Percentiles rank a stretch among this genome's conserved stretches.
These are phyloP conservation scores for Nemania serpens DNA, from an alignment of 2,329 filamentous ascomycete genomes.

Conservation along the genomic window DNA sequence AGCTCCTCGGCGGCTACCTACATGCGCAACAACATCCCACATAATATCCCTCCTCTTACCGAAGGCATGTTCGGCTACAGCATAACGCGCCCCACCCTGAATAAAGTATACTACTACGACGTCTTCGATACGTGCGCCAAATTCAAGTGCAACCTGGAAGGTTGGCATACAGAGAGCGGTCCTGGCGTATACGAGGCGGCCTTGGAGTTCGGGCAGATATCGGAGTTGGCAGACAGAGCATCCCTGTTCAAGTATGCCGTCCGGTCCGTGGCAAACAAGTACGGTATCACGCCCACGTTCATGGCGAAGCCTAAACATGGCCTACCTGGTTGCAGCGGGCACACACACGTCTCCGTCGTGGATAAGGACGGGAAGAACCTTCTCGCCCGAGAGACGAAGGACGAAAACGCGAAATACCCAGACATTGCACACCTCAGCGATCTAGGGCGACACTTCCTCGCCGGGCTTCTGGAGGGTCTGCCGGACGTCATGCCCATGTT, in stretches of 20 bases:
- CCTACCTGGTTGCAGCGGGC: constrained; percentile 90
- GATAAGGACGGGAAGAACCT: constrained; percentile 83
- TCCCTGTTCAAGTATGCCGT: constrained; percentile 93
- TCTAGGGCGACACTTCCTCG: constrained; percentile 88
- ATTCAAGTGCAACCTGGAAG: constrained; percentile 75
- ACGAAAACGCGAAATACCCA: constrained; percentile 71
- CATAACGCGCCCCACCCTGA: constrained; percentile 74
- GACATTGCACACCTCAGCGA: constrained; percentile 85
- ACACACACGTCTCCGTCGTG: constrained; percentile 91
- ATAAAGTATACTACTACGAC: constrained; percentile 83
- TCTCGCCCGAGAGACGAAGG: constrained; percentile 73
- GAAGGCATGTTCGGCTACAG: constrained; percentile 87
- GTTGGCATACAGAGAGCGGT: constrained; percentile 84
- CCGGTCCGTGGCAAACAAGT: constrained; percentile 83
- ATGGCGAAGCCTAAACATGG: constrained; percentile 97
- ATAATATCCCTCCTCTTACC: constrained; percentile 69
- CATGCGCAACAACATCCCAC: constrained; percentile 66
- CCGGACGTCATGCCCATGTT: constrained; percentile 95
- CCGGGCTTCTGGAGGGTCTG: constrained; percentile 84
- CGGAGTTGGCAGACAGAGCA: constrained; percentile 88
- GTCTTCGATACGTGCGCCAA: constrained; percentile 72
- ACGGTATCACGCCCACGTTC: constrained; percentile 94
- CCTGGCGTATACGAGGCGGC: constrained; percentile 93
- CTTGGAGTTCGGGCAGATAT: constrained; percentile 86
- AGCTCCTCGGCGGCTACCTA: constrained; percentile 66